phyloP scores from a whole-genome alignment of 2,329 filamentous ascomycete genomes.

The Chaetomiaceae sp. region DNA sequence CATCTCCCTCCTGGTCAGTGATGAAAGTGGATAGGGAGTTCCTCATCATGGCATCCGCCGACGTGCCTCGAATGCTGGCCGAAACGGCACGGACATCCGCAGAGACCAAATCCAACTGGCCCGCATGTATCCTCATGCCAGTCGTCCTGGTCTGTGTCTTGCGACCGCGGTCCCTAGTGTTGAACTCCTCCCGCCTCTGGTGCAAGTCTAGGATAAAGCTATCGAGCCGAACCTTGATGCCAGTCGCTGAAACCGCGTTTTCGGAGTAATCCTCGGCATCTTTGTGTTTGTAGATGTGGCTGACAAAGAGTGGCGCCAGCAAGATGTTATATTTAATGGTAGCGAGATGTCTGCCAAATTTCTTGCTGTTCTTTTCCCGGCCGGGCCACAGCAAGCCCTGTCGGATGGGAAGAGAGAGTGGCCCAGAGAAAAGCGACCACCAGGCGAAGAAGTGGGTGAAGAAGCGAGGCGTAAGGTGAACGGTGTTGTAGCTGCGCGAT shows the following conservation, averaged over 20 bases:
- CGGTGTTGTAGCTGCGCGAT: conserved; percentile 90
- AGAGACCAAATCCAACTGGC: conserved; percentile 84
- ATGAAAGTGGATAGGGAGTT: conserved; percentile 49
- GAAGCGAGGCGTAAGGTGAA: conserved; percentile 90
- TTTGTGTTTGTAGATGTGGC: conserved; percentile 98
- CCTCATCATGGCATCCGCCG: conserved; percentile 68
- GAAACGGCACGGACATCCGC: conserved; percentile 93
- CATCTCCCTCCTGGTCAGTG: conserved; percentile 51
- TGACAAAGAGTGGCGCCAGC: conserved; percentile 86
- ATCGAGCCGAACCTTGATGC: conserved; percentile 92
- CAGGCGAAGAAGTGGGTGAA: conserved; percentile 98
- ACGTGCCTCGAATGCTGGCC: conserved; percentile 79
- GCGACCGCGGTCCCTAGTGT: conserved; percentile 70
- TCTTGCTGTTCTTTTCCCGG: conserved; percentile 94
- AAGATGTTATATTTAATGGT: conserved; percentile 97
- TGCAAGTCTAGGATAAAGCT: conserved; percentile 97
- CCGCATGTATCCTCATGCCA: conserved; percentile 92
- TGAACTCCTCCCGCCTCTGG: conserved; percentile 87
- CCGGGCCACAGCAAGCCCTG: conserved; percentile 90
- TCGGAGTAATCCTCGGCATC: conserved; percentile 82
- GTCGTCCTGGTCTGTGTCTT: conserved; percentile 77
- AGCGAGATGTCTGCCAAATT: conserved; percentile 93
- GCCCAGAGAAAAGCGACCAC: conserved; percentile 95
- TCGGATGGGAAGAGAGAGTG: conserved; percentile 89
- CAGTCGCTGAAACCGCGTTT: conserved; percentile 77